Conservation (phyloP, 2,329 filamentous ascomycete species). For the Endoconidiophora polonica region DNA sequence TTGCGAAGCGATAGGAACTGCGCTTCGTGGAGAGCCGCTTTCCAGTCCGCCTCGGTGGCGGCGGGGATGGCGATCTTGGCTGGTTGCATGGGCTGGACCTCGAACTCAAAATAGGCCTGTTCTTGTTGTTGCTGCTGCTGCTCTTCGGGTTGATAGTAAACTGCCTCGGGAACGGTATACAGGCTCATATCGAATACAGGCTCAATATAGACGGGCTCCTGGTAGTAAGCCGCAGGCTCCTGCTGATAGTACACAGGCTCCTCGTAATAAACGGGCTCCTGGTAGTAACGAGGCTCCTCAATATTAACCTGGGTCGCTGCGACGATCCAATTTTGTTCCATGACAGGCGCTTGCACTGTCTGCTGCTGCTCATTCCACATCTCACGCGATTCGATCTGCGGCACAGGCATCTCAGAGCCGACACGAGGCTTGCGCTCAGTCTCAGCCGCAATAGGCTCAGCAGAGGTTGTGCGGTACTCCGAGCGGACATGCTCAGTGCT, state of each 20-base stretch:
- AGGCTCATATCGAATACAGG: not conserved
- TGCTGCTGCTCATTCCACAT: too few species aligned
- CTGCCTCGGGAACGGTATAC: not conserved
- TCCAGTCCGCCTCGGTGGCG: slow-evolving; percentile 21
- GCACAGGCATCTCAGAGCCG: slow-evolving; percentile 17
- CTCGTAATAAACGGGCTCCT: slow-evolving; percentile 3
- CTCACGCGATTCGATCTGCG: slow-evolving; percentile 17
- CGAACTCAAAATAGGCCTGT: not conserved
- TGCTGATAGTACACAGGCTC: slow-evolving; percentile 1
- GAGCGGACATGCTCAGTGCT: slow-evolving; percentile 14
- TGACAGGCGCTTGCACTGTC: not conserved
- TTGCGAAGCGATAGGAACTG: not conserved
- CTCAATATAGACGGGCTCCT: slow-evolving; percentile 1
- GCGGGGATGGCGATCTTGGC: slow-evolving; percentile 4
- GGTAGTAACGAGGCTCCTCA: slow-evolving; percentile 3
- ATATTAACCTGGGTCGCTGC: not conserved
- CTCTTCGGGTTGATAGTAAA: not conserved
- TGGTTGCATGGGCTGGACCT: too few species aligned
- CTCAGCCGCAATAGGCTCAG: slow-evolving; percentile 20
- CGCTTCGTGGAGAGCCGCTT: slow-evolving; percentile 21
- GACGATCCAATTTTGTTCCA: slow-evolving; percentile 16
- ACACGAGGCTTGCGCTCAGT: slow-evolving; percentile 21
- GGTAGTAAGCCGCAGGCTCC: slow-evolving; percentile 3
- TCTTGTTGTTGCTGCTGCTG: not conserved
- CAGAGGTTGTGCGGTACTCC: slow-evolving; percentile 20